Conservation (phyloP, 306 rosid genomes). For the Corylus americana region DNA sequence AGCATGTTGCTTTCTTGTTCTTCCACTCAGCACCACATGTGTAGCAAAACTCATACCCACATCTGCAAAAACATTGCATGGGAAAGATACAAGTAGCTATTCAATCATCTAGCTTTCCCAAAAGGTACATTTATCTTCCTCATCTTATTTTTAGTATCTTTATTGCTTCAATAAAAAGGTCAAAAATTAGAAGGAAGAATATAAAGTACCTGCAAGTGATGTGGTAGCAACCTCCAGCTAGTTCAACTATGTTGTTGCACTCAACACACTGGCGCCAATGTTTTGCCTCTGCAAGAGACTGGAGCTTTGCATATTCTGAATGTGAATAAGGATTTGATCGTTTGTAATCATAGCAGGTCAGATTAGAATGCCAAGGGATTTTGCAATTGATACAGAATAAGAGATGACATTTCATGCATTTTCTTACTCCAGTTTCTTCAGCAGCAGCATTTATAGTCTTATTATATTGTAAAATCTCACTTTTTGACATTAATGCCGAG, state of each 20-base stretch:
- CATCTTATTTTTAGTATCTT: not conserved
- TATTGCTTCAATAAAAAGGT: not conserved
- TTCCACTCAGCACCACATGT: constrained; percentile 57
- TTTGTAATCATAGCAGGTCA: constrained; percentile 39
- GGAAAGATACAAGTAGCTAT: not conserved
- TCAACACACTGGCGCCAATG: constrained; percentile 58
- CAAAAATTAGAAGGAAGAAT: not conserved
- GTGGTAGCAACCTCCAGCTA: constrained; percentile 62
- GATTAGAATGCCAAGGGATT: constrained; percentile 53
- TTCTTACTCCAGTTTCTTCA: constrained; percentile 39
- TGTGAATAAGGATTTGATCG: constrained; percentile 15
- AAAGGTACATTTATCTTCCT: not conserved
- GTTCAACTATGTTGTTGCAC: constrained; percentile 59
- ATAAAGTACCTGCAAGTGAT: constrained; percentile 57
- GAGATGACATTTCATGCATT: constrained; percentile 47
- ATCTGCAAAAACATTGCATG: constrained; percentile 31
- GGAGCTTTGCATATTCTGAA: constrained; percentile 45
- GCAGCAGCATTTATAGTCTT: constrained; percentile 11
- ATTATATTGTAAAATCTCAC: constrained; percentile 37
- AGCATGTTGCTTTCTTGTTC: constrained; percentile 50
- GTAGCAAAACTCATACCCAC: constrained; percentile 59
- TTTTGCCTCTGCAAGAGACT: constrained; percentile 36
- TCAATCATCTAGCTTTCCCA: not conserved
- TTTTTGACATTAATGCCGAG: constrained; percentile 53
- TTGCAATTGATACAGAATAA: constrained; percentile 53